Percentiles rank a stretch among this genome's conserved stretches.
phyloP scores from a whole-genome alignment of 225 moss, liverwort and hornwort genomes.

The Physcomitrium patens region DNA sequence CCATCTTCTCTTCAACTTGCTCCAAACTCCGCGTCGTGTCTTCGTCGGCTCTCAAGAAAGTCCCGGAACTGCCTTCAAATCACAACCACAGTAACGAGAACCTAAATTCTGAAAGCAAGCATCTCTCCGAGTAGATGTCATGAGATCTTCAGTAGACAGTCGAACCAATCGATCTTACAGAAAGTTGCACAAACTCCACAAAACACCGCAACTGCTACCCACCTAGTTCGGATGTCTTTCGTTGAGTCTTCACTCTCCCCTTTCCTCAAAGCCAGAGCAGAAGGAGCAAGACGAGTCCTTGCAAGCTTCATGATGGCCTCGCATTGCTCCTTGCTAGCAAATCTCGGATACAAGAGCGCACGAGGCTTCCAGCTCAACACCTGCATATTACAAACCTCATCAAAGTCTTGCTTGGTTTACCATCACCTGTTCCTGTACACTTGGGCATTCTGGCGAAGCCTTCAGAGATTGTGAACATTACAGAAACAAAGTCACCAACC shows the following conservation, averaged over 20 bases:
- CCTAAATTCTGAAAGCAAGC: conserved; percentile 18
- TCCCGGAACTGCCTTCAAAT: conserved; percentile 85
- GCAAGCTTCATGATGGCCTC: conserved; percentile 80
- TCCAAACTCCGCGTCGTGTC: conserved; percentile 69
- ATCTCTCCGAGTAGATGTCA: conserved; percentile 20
- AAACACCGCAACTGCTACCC: conserved; percentile 39
- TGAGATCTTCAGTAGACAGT: background rate
- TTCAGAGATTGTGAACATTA: conserved; percentile 13
- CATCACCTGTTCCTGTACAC: conserved; percentile 3
- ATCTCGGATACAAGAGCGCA: conserved; percentile 81
- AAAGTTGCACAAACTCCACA: conserved; percentile 5
- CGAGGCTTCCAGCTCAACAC: conserved; percentile 95
- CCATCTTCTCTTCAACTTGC: conserved; percentile 86
- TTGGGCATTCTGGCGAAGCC: background rate
- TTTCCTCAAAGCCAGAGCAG: conserved; percentile 87
- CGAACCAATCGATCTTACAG: background rate
- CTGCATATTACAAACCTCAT: conserved; percentile 37
- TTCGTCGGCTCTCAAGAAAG: conserved; percentile 73
- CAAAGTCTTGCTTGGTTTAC: background rate
- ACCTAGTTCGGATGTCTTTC: conserved; percentile 97
- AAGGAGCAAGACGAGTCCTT: conserved; percentile 70
- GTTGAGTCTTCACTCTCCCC: conserved; percentile 72
- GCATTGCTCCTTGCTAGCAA: conserved; percentile 83
- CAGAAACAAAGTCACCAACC: background rate
- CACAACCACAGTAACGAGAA: conserved; percentile 31